These are phyloP conservation scores for Hygrocybe coccinea DNA, from an alignment of 768 basidiomycete species.

Conservation along the genomic window DNA sequence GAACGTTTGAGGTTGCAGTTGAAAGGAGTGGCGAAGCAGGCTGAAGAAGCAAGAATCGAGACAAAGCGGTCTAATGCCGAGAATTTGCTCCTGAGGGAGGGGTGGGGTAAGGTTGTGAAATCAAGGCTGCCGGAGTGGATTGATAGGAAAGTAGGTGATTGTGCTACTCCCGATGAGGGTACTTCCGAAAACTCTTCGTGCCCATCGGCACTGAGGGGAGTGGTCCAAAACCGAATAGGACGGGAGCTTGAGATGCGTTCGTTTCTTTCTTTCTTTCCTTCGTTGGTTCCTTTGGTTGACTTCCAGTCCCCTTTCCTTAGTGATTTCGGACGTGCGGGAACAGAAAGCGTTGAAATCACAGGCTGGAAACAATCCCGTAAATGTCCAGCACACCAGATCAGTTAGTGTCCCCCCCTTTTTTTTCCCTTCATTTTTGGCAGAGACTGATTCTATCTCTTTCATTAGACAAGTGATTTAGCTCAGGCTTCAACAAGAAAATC, in stretches of 20 bases:
- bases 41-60: background rate
- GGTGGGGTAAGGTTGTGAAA: background rate
- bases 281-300: too few species aligned
- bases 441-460: background rate
- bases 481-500: background rate
- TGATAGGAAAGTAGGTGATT: background rate
- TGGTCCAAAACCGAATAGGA: background rate
- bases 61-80: background rate
- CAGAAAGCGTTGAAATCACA: conserved; percentile 13
- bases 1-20: background rate
- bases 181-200: background rate
- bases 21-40: background rate
- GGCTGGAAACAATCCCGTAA: conserved; percentile 14
- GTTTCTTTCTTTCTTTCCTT: background rate
- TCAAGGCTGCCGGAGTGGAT: background rate
- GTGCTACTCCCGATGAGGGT: background rate
- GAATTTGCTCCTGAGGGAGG: conserved; percentile 12
- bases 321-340: conserved; percentile 11
- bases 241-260: background rate
- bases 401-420: conserved; percentile 2
- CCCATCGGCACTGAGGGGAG: background rate
- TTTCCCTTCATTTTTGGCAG: background rate
- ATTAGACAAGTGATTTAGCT: background rate
- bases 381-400: conserved; percentile 11
- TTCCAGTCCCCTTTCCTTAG: too few species aligned